Evolutionary conservation across 2,329 filamentous ascomycete species (phyloP), one percentile per base, ranked within the genome.

Genomic region (Ramularia endophylla): DNA sequence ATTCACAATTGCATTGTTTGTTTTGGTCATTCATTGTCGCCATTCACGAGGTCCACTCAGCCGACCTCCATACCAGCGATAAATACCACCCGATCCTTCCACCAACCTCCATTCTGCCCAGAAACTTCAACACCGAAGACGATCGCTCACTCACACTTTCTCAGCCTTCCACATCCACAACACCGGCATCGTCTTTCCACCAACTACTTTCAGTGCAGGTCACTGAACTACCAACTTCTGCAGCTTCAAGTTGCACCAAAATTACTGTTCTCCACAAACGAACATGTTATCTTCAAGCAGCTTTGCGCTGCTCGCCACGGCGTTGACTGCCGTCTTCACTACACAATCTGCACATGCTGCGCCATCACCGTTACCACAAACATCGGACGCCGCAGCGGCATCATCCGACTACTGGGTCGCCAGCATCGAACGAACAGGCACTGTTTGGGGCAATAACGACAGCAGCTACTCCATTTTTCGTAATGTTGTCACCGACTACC

Each of bases 401-500:
- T 33, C 41, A 15, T 46, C 46, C 9, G 29, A 28, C 39, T 54
- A 40, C 44, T 55, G 54, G 52, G 34, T 54, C 25, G 51, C 38
- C 36, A 49, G 43, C 38, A 49, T 55, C 44, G 32, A 53, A 25
- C 50, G 44, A 29, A 76, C 17, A 27, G 87, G 86, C 43, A 65
- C 67, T 2, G 74, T 81, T 31, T 77, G 84, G 20, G 94, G 81
- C 58, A 72, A 77, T 47, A 13, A 94, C 80, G 65, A 69, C 42
- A 48, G 68, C 17, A 65, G 66, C 57, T 92, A 87, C 73, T 74
- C 85, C 62, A 55, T 74, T 53, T 75, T 65, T 59, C 71, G 71
- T 54, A 71, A 74, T 44, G 70, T 74, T 41, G 27, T 30, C 8
- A 43, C 25, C 5, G 52, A 57, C 43, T 70, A 59, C 37, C 66